These are phyloP conservation scores for Suhomyces sp. DNA, from an alignment of 805 yeast species.

Conservation along the genomic window DNA sequence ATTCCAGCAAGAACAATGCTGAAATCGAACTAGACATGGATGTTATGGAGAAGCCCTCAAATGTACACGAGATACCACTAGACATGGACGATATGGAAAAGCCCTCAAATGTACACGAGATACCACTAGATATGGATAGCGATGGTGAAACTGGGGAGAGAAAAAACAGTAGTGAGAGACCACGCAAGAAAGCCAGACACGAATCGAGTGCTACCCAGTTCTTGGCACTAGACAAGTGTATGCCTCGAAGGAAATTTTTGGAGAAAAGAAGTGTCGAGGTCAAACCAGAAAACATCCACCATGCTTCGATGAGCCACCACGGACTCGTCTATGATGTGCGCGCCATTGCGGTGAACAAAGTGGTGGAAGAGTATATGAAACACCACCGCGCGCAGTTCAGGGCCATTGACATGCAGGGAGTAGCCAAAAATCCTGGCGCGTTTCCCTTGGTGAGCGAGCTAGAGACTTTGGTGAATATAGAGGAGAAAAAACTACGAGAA, in stretches of 20 bases:
- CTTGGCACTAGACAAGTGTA: constrained; percentile 81
- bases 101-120: constrained; percentile 25
- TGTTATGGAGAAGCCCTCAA: constrained; percentile 17
- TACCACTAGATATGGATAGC: constrained; percentile 20
- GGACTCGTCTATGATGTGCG: constrained; percentile 29
- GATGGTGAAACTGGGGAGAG: not conserved
- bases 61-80: constrained; percentile 19
- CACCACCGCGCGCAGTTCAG: constrained; percentile 12
- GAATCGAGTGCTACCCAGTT: constrained; percentile 43
- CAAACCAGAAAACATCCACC: constrained; percentile 11
- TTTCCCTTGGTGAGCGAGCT: constrained; percentile 18
- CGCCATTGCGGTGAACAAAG: constrained; percentile 32
- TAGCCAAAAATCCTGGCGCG: constrained; percentile 13
- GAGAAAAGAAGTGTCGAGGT: constrained; percentile 48
- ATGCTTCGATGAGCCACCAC: constrained; percentile 11
- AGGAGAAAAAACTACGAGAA: constrained; percentile 11
- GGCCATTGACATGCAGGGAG: constrained; percentile 8
- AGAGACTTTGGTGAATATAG: constrained; percentile 16
- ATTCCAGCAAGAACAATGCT: constrained; percentile 4
- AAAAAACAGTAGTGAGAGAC: not conserved
- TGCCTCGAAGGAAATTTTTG: constrained; percentile 59
- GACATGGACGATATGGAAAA: constrained; percentile 16
- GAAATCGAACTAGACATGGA: constrained; percentile 23
- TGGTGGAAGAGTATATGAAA: constrained; percentile 26
- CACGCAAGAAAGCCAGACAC: not conserved